Conservation (phyloP, 2,329 filamentous ascomycete species). For the Malbranchea cinnamomea region DNA sequence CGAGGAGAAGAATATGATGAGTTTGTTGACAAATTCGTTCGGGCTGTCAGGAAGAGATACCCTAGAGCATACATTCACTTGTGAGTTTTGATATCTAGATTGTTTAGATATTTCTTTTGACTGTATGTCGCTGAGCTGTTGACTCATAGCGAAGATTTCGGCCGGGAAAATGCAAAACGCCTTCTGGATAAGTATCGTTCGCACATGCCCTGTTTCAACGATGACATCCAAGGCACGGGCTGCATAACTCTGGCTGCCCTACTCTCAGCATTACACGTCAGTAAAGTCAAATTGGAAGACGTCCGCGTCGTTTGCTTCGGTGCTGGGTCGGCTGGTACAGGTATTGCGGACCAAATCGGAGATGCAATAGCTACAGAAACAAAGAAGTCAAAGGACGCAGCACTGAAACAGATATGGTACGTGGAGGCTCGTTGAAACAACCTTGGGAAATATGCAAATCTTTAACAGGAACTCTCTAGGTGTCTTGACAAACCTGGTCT, state of each 20-base stretch:
- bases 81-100: conserved; percentile 13
- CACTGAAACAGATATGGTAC: conserved; percentile 63
- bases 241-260: conserved; percentile 76
- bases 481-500: conserved; percentile 71
- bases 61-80: conserved; percentile 78
- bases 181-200: conserved; percentile 63
- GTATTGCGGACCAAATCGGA: conserved; percentile 71
- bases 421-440: conserved; percentile 6
- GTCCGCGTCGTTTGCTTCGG: conserved; percentile 63
- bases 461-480: conserved; percentile 30
- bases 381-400: conserved; percentile 55
- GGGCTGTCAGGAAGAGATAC: conserved; percentile 51
- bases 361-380: conserved; percentile 62
- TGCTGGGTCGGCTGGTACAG: conserved; percentile 65
- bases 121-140: neutral
- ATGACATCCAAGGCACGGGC: conserved; percentile 79
- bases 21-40: conserved; percentile 63
- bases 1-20: conserved; percentile 59
- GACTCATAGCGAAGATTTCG: conserved; percentile 55
- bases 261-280: conserved; percentile 58
- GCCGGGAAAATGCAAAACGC: conserved; percentile 57
- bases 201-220: conserved; percentile 72
- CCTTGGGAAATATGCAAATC: neutral
- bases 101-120: neutral
- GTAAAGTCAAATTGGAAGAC: conserved; percentile 50